Base-by-base conservation (phyloP, 192 early-diverging fungal genomes). In the Phlyctochytrium planicorne region DNA sequence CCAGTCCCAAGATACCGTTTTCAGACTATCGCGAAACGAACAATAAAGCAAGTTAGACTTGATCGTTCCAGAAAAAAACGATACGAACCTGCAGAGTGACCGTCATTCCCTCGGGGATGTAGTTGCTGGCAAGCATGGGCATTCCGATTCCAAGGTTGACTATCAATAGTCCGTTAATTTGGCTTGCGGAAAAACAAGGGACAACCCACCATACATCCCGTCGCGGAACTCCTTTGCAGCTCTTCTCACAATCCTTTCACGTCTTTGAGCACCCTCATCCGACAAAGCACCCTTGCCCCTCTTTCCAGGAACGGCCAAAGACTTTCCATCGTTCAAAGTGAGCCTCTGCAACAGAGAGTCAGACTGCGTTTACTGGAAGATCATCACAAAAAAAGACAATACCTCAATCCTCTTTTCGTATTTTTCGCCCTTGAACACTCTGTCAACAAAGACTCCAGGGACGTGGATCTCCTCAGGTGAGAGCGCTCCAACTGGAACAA, bases 141-240 rank as follows among this genome's bases (percentile, higher is more conserved):
- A 91, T 90, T 57, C 90, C 90, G 30, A 90, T 90, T 53, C 90
- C 89, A 32, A 90, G 77, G 64, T 66, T 78, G 31, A 50, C 63
- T 65, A 65, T 10, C 12, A n/a, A n/a, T n/a, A n/a, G n/a, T n/a
- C n/a, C n/a, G n/a, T 62, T 4, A 6, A 34, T 34, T 34, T 25
- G 17, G 27, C 31, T 6, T 30, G 10, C 14, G 23, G 25, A 34
- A 62, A 10, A n/a, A n/a, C n/a, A n/a, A 23, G 17, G 20, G 33
- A 33, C 23, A 60, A 52, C 52, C 62, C 62, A 36, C 64, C 73
- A 52, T 87, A 87, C 87, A 89, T 88, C 55, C 88, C 87, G 64
- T 88, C 83, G 74, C 84, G 83, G 71, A 93, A 89, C 78, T 93
- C 91, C 60, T 84, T 85, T 0, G 91, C 91, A 1, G 89, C 91